These are phyloP conservation scores for Tylopilus sp. DNA, from an alignment of 768 basidiomycete species.

Conservation along the genomic window DNA sequence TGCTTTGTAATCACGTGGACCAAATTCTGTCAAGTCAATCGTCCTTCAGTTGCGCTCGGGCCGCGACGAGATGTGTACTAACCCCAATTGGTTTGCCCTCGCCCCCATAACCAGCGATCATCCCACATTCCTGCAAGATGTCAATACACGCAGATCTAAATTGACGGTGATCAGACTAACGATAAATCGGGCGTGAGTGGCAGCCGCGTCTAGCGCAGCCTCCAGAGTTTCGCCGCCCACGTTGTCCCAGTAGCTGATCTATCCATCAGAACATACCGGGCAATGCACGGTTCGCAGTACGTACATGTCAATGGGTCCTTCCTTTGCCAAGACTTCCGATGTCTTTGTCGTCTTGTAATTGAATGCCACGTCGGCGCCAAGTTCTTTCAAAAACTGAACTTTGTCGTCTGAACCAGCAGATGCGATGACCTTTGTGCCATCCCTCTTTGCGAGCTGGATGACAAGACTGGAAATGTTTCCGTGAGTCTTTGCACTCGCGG, in stretches of 20 bases:
- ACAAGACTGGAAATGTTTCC: slow-evolving; percentile 33
- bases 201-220: slow-evolving; percentile 47
- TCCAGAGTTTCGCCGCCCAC: slow-evolving; percentile 62
- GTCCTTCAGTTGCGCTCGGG: neutral
- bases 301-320: slow-evolving; percentile 57
- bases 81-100: neutral
- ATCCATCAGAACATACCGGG: neutral
- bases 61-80: neutral
- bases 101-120: slow-evolving; percentile 3
- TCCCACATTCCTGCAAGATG: slow-evolving; percentile 31
- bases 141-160: neutral
- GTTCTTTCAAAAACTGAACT: slow-evolving; percentile 52
- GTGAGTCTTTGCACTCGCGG: neutral
- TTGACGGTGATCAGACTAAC: slow-evolving; percentile 10
- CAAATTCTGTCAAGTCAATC: slow-evolving; percentile 31
- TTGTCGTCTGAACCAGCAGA: slow-evolving; percentile 75
- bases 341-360: slow-evolving; percentile 67
- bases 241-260: slow-evolving; percentile 37
- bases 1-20: slow-evolving; percentile 38
- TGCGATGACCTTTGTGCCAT: slow-evolving; percentile 64
- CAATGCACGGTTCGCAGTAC: neutral
- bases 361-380: slow-evolving; percentile 70
- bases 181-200: slow-evolving; percentile 46
- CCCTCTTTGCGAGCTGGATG: slow-evolving; percentile 48
- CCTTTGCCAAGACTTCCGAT: slow-evolving; percentile 46